phyloP scores from a whole-genome alignment of 2,329 filamentous ascomycete genomes.

The Colletotrichum abscissum region DNA sequence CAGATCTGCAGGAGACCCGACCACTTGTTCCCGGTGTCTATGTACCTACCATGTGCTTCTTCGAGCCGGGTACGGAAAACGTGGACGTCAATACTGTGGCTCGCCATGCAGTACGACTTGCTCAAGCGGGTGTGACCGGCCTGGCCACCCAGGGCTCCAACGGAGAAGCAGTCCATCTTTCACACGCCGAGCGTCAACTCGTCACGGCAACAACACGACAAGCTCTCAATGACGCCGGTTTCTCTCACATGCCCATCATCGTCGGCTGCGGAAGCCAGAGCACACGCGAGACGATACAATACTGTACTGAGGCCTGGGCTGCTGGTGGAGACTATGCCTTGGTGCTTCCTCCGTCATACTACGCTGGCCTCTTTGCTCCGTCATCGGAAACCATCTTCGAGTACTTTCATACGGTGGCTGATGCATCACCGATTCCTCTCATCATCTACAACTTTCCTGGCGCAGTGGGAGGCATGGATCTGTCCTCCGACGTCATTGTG shows the following conservation, averaged over 20 bases:
- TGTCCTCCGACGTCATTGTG: conserved; percentile 72
- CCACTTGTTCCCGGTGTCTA: conserved; percentile 69
- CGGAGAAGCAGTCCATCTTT: conserved; percentile 84
- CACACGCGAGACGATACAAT: conserved; percentile 76
- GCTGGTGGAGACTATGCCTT: conserved; percentile 81
- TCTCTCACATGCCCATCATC: conserved; percentile 74
- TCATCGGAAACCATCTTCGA: conserved; percentile 70
- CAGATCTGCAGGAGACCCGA: conserved; percentile 47
- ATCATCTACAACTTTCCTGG: conserved; percentile 79
- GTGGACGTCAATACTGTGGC: conserved; percentile 72
- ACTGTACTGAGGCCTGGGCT: conserved; percentile 75
- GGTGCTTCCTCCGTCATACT: conserved; percentile 82
- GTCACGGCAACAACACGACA: conserved; percentile 77
- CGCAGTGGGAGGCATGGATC: conserved; percentile 71
- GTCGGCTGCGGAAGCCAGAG: conserved; percentile 82
- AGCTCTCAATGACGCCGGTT: conserved; percentile 75
- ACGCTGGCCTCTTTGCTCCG: conserved; percentile 73
- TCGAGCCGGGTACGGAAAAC: conserved; percentile 72
- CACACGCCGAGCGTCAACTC: conserved; percentile 74
- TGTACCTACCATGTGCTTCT: conserved; percentile 81
- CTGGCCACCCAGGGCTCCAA: conserved; percentile 85
- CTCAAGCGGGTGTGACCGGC: conserved; percentile 77
- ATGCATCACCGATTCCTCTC: conserved; percentile 71
- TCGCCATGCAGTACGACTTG: conserved; percentile 75
- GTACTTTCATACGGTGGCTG: conserved; percentile 75